Percentiles rank a stretch among this genome's conserved stretches.
Evolutionary conservation across 2,329 filamentous ascomycete genomes (phyloP).

Genomic region (Teratosphaeria destructans): DNA sequence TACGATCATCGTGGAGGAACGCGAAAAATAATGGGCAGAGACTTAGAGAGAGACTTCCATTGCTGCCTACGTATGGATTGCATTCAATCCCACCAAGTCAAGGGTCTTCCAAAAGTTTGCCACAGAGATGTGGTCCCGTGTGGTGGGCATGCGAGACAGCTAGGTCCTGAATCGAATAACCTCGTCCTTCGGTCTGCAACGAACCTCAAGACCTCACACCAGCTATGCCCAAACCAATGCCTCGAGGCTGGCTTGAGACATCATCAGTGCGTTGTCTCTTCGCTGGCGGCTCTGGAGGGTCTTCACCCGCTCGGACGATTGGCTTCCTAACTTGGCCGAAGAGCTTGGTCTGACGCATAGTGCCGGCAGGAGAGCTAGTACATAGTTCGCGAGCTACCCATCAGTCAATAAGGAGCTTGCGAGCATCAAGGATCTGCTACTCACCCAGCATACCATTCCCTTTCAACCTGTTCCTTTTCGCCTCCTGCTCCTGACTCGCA

Average conservation of each 20-base stretch:
- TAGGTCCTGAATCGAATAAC: background rate
- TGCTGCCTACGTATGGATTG: background rate
- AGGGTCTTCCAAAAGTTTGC: no score
- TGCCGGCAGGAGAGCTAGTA: background rate
- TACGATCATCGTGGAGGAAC: no score
- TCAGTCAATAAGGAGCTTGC: background rate
- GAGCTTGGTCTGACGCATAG: conserved; percentile 49
- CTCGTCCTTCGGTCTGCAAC: background rate
- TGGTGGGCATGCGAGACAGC: background rate
- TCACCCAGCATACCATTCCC: conserved; percentile 19
- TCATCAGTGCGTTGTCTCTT: conserved; percentile 44
- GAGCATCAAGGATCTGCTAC: background rate
- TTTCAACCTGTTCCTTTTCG: conserved; percentile 28
- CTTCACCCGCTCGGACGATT: conserved; percentile 25
- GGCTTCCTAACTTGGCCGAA: conserved; percentile 53
- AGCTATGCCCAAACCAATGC: conserved; percentile 20
- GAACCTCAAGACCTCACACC: conserved; percentile 11
- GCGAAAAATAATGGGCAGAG: background rate
- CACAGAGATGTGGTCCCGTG: background rate
- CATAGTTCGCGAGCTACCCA: background rate
- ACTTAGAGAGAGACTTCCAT: background rate
- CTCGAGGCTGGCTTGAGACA: conserved; percentile 10
- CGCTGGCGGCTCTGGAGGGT: conserved; percentile 19
- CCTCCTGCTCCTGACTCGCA: conserved; percentile 36
- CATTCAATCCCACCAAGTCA: no score